Base-by-base conservation (phyloP, 1,139 yeast species). In the Debaryomycetaceae sp. region DNA sequence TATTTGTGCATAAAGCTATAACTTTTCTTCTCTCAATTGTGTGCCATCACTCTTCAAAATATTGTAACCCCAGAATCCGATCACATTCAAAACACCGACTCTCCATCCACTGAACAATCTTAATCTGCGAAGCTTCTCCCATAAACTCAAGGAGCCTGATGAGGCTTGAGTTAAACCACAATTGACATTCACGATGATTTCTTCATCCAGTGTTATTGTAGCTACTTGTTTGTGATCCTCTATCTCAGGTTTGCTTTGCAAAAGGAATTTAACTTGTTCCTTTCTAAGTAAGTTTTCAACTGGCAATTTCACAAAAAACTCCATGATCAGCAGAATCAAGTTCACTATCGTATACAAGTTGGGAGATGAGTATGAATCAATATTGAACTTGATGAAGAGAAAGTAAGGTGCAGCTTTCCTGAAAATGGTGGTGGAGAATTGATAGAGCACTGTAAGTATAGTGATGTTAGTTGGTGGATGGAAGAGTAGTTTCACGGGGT, bases 41-140 rank as follows among this genome's bases (percentile, higher is more conserved):
- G 75, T 52, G 62, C 83, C 59, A 46, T 77, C 80, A 51, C 77
- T 78, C 49, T 79, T 76, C 50, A 84, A 58, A 40, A 88, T 75
- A 42, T 80, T 78, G 52, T 89, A 80, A 5, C 96, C 93, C 87
- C 96, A 90, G 47, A 84, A 84, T 20, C 96, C 93, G 44, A 87
- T 64, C 8, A 87, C 79, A 49, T 93, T 89, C 53, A 88, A 64
- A 11, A 87, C 74, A 14, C 96, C 95, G 36, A 89, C 83, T 62
- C 90, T 78, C 97, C 98, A 93, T 39, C 98, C 98, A 54, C 91
- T 80, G 73, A 88, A 90, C 44, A 90, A 70, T 1, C 75, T 74
- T 45, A 69, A 55, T 35, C 50, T 70, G 60, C 47, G 54, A 14
- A 64, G 44, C 27, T 45, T 53, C 20, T 53, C 52, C 49, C 57